Percentiles rank a stretch among this genome's conserved stretches.
Evolutionary conservation across 306 rosid genomes (phyloP).

Genomic region (Inga laurina): DNA sequence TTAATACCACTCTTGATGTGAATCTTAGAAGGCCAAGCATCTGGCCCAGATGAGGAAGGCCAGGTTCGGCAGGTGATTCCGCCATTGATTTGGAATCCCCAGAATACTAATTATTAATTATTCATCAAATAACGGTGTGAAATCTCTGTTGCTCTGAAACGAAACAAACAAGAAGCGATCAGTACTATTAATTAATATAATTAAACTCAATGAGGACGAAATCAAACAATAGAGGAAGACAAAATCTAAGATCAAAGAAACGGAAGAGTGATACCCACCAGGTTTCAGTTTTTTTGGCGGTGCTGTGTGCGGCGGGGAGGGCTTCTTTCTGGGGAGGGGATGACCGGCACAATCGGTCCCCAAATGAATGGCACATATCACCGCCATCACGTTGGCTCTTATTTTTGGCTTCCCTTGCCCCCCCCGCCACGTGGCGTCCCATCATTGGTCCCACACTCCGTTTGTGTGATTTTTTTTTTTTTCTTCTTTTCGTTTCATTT

Average conservation of each 20-base stretch:
- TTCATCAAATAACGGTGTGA: neutral
- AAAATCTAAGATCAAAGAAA: neutral
- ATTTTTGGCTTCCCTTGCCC: neutral
- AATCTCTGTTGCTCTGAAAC: neutral
- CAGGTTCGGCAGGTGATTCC: neutral
- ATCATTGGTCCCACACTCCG: neutral
- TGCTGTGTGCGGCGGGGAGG: neutral
- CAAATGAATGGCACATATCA: no score
- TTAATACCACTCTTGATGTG: constrained; percentile 84
- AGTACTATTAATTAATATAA: neutral
- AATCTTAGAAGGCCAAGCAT: constrained; percentile 80
- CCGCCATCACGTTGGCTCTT: neutral
- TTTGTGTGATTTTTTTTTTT: no score
- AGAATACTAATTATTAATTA: neutral
- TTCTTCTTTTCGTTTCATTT: no score
- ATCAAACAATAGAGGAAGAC: neutral
- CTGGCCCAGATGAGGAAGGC: constrained; percentile 53
- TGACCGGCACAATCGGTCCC: no score
- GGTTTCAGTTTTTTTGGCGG: neutral
- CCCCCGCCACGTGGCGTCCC: neutral
- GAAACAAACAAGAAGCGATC: neutral
- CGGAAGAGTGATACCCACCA: neutral
- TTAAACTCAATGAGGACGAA: neutral
- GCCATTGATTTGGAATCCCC: neutral
- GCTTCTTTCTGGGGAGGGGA: no score